Evolutionary conservation across 768 basidiomycete species (phyloP).

Genomic region (Mycena chlorophos): DNA sequence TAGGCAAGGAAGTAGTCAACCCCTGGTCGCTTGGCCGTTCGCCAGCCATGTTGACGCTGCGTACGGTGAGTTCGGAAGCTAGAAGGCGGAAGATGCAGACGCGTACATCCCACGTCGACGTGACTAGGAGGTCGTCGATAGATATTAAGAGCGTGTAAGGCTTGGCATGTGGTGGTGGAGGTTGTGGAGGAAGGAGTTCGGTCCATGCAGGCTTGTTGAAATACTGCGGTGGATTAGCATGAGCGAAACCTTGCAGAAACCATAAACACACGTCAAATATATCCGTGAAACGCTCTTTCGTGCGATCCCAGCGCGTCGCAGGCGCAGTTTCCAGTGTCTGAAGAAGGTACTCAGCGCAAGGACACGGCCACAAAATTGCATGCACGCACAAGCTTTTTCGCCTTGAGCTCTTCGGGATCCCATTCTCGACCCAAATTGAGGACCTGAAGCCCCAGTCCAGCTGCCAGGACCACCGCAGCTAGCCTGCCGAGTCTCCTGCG

Average conservation of each 20-base stretch:
- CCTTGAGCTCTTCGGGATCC: constrained; percentile 69
- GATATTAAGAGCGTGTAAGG: constrained; percentile 92
- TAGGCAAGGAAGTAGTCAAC: constrained; percentile 98
- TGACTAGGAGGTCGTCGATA: constrained; percentile 87
- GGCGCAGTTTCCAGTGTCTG: constrained; percentile 63
- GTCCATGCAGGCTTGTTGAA: constrained; percentile 94
- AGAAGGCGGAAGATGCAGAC: background rate
- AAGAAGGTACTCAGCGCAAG: background rate
- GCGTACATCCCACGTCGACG: constrained; percentile 95
- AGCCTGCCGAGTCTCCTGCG: constrained; percentile 58
- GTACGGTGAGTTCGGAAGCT: constrained; percentile 1
- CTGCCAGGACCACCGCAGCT: constrained; percentile 51
- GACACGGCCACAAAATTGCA: constrained; percentile 7
- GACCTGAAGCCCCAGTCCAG: constrained; percentile 57
- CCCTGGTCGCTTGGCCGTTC: constrained; percentile 95
- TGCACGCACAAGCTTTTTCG: constrained; percentile 62
- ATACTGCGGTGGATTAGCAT: constrained; percentile 47
- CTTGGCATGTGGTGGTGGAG: constrained; percentile 79
- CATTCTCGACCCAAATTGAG: constrained; percentile 78
- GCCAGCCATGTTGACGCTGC: constrained; percentile 92
- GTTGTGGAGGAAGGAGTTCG: constrained; percentile 85
- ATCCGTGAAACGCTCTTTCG: constrained; percentile 58
- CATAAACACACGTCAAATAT: constrained; percentile 63
- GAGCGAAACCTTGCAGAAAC: background rate
- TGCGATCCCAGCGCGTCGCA: constrained; percentile 64